A percentile compares a stretch with the other conserved stretches of the same genome.
Evolutionary conservation across 495 filamentous ascomycete species (phyloP).

Genomic region (Aspergillus asperescens): DNA sequence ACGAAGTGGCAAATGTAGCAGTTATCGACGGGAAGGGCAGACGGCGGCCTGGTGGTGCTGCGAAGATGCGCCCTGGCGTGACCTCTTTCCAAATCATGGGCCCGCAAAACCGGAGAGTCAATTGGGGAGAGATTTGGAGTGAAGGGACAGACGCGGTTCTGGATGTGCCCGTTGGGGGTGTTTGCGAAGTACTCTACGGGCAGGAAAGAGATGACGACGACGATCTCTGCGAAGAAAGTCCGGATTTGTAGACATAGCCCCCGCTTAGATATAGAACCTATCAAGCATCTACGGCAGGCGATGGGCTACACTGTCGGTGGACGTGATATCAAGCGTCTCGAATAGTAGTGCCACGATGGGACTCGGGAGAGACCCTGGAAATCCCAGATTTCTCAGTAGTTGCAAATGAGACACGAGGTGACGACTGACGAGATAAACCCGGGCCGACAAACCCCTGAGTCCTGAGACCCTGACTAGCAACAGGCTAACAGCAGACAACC

Average conservation of each 20-base stretch:
- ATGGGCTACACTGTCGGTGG: background rate
- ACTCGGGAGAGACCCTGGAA: too few relatives aligned
- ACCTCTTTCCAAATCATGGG: constrained; percentile 46
- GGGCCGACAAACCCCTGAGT: too few relatives aligned
- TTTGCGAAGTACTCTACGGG: constrained; percentile 77
- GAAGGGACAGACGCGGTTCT: constrained; percentile 95
- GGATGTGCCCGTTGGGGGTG: constrained; percentile 93
- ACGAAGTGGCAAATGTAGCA: constrained; percentile 81
- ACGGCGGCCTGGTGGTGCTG: constrained; percentile 43
- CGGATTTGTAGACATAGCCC: background rate
- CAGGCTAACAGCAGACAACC: background rate
- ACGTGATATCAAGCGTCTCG: background rate
- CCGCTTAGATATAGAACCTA: background rate
- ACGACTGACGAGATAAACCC: background rate
- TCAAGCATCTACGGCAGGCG: background rate
- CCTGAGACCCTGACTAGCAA: constrained; percentile 5
- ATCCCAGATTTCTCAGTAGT: background rate
- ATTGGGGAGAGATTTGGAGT: constrained; percentile 78
- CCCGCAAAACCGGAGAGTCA: constrained; percentile 47
- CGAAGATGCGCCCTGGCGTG: constrained; percentile 43
- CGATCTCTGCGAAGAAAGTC: constrained; percentile 17
- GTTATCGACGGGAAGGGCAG: constrained; percentile 68
- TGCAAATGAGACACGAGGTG: constrained; percentile 12
- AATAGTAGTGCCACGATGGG: background rate
- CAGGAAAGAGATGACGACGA: constrained; percentile 40